Base-by-base conservation (phyloP, 164 flowering plant species). In the Saururus chinensis region DNA sequence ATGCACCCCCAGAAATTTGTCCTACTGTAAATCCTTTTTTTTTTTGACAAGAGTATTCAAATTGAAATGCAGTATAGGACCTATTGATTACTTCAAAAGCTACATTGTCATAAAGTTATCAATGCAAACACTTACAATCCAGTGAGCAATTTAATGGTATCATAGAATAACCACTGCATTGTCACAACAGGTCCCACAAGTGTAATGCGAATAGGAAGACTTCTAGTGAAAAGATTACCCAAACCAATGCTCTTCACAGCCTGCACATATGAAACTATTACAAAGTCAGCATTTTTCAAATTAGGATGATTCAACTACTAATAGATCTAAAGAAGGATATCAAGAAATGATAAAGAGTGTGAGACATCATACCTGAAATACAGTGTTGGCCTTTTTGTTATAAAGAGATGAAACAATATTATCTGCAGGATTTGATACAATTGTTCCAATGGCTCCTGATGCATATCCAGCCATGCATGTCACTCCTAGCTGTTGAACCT, bases 381-480 rank as follows among this genome's bases (percentile, higher is more conserved):
- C 62, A 60, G 42, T 81, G 26, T 77, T 75, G 23, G 87, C 82
- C 70, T 80, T 84, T 60, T 79, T 84, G 75, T 86, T 86, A 68
- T 86, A 82, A 53, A 89, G 83, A 78, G 81, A 78, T 19, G 93
- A 66, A 71, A 92, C 81, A 65, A 92, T 75, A 64, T 84, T 85
- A 70, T 87, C 96, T 45, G 93, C 96, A 35, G 96, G 98, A 62
- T 82, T 92, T 56, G 96, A 87, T 53, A 92, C 66, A 41, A 92
- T 19, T 40, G 81, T 82, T 59, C 84, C 95, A 73, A 86, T 73
- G 60, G 93, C 73, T 62, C 96, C 96, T 66, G 98, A 82, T 54
- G 87, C 74, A 76, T 86, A 89, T 51, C 93, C 98, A 21, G 96
- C 92, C 66, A 86, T 62, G 75, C 89, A 87, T n/a, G 92, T 87